Evolutionary conservation across 345 rosid genomes (phyloP).

Genomic region (Pistacia atlantica): DNA sequence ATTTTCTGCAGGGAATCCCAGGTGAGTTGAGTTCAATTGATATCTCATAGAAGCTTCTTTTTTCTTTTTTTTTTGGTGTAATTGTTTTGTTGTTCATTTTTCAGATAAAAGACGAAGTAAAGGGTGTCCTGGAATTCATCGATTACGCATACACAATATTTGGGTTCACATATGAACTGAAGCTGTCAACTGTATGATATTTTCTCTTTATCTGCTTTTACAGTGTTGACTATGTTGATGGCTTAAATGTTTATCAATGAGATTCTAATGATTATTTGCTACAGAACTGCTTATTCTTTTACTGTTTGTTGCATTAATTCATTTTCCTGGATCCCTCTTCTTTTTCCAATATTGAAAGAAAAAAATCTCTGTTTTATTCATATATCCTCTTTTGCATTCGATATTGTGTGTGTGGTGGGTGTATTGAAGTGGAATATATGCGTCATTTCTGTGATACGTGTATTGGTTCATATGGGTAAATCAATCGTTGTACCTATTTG

Average conservation of each 20-base stretch:
- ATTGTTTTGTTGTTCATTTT: conserved; percentile 18
- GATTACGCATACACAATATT: conserved; percentile 64
- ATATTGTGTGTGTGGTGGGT: neutral
- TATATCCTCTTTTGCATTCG: neutral
- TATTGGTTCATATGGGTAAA: neutral
- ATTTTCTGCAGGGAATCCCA: conserved; percentile 88
- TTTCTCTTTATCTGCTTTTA: conserved; percentile 10
- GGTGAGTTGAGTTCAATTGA: conserved; percentile 43
- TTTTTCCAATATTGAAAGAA: neutral
- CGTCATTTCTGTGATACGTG: neutral
- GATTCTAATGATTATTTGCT: neutral
- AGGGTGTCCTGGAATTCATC: conserved; percentile 78
- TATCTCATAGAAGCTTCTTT: neutral
- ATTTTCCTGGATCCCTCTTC: neutral
- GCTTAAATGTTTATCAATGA: neutral
- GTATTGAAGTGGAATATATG: neutral
- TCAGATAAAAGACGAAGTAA: conserved; percentile 88
- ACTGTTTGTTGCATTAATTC: neutral
- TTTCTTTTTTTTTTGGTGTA: conserved; percentile 1
- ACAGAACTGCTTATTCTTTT: neutral
- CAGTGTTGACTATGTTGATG: neutral
- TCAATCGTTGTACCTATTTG: neutral
- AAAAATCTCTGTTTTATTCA: neutral
- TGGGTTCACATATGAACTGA: conserved; percentile 91
- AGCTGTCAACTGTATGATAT: conserved; percentile 81